Evolutionary conservation across 2,329 filamentous ascomycete species (phyloP).

Genomic region (Trichoderma atrobrunneum): DNA sequence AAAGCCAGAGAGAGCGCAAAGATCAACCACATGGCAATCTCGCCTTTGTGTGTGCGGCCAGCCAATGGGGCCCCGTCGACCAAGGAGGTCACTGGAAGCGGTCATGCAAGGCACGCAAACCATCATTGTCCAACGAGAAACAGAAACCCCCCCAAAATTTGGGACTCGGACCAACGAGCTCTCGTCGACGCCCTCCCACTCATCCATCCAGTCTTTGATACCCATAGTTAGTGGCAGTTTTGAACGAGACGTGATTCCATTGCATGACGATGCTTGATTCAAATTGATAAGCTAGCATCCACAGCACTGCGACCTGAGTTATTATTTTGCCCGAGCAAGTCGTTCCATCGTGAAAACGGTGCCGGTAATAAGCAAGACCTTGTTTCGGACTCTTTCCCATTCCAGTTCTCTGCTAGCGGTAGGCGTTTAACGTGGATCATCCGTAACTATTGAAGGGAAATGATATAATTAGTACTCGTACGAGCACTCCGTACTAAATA

Average conservation of each 20-base stretch:
- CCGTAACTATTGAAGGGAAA: neutral
- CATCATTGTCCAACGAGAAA: neutral
- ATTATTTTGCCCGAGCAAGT: neutral
- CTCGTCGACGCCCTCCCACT: conserved; percentile 5
- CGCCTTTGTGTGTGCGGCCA: neutral
- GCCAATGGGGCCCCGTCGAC: conserved; percentile 1
- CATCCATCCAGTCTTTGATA: neutral
- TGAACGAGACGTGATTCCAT: neutral
- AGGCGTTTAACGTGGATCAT: neutral
- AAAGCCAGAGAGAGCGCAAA: neutral
- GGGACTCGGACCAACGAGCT: conserved; percentile 1
- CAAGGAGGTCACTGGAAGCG: neutral
- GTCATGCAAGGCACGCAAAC: conserved; percentile 20
- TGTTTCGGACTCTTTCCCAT: conserved; percentile 3
- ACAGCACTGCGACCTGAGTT: neutral
- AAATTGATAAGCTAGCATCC: neutral
- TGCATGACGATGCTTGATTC: neutral
- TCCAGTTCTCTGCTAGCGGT: neutral
- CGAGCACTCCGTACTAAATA: neutral
- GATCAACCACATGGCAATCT: conserved; percentile 18
- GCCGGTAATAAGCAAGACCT: neutral
- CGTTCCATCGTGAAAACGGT: neutral
- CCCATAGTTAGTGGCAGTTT: neutral
- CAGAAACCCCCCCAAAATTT: neutral
- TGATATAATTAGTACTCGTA: neutral